phyloP scores from a whole-genome alignment of 805 yeast genomes.

The Ogataea populi-albae region DNA sequence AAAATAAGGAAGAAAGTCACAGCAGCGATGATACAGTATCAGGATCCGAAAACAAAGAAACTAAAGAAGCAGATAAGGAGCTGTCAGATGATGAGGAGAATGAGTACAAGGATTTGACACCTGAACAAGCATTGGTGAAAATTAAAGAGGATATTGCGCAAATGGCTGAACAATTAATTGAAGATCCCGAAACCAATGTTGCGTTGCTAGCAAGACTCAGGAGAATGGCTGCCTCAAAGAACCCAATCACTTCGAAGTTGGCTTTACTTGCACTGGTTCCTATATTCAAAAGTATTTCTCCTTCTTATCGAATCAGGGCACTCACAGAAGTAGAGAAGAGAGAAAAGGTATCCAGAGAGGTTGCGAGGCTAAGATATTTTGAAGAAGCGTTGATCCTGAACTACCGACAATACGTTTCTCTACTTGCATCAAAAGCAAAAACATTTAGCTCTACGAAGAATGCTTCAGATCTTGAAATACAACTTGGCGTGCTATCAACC shows the following conservation, averaged over 20 bases:
- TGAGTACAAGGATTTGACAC: constrained; percentile 45
- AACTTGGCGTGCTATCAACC: constrained; percentile 57
- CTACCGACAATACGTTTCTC: constrained; percentile 64
- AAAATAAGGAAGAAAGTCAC: constrained; percentile 12
- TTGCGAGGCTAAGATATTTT: constrained; percentile 69
- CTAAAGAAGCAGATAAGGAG: constrained; percentile 16
- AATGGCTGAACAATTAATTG: constrained; percentile 71
- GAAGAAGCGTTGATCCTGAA: constrained; percentile 74
- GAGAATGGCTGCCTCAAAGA: constrained; percentile 66
- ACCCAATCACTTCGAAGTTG: constrained; percentile 63
- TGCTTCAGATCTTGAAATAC: constrained; percentile 34
- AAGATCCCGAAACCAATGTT: constrained; percentile 86
- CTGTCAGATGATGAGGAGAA: constrained; percentile 29
- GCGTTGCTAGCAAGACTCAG: constrained; percentile 61
- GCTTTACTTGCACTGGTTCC: constrained; percentile 79
- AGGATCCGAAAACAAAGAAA: constrained; percentile 13
- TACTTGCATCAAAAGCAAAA: constrained; percentile 39
- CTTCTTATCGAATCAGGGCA: constrained; percentile 83
- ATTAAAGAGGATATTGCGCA: constrained; percentile 83
- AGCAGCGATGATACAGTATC: constrained; percentile 16
- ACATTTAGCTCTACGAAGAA: constrained; percentile 32
- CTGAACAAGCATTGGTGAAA: constrained; percentile 52
- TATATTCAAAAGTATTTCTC: constrained; percentile 80
- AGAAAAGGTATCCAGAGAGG: constrained; percentile 81
- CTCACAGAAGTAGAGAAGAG: constrained; percentile 75